Percentiles rank a stretch among this genome's conserved stretches.
Evolutionary conservation across 495 filamentous ascomycete genomes (phyloP).

Genomic region (Penicillium desertorum): DNA sequence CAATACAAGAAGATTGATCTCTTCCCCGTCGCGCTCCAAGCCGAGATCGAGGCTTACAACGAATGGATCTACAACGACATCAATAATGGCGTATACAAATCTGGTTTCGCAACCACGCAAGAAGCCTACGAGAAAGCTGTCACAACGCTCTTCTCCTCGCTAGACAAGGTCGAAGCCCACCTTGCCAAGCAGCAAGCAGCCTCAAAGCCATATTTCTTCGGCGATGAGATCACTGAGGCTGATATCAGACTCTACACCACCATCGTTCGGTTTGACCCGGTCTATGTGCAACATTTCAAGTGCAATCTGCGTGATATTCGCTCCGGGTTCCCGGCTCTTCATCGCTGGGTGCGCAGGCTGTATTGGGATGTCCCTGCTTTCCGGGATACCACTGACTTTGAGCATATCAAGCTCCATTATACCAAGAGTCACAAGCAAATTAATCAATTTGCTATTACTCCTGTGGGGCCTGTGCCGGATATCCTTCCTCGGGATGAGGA

Average conservation of each 20-base stretch:
- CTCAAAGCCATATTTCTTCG: constrained; percentile 64
- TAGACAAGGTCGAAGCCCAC: constrained; percentile 70
- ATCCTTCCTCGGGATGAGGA: constrained; percentile 61
- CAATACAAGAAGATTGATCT: constrained; percentile 61
- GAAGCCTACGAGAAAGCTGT: constrained; percentile 74
- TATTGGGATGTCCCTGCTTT: constrained; percentile 70
- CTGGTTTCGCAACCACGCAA: constrained; percentile 71
- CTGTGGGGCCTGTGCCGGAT: constrained; percentile 63
- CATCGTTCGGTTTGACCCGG: constrained; percentile 79
- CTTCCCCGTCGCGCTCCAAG: constrained; percentile 57
- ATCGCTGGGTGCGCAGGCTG: constrained; percentile 63
- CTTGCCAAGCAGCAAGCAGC: constrained; percentile 46
- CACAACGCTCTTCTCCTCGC: constrained; percentile 62
- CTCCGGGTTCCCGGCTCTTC: constrained; percentile 67
- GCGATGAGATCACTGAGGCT: constrained; percentile 69
- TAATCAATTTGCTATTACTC: constrained; percentile 62
- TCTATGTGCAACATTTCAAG: constrained; percentile 95
- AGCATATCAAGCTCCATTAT: constrained; percentile 73
- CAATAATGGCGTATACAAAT: constrained; percentile 87
- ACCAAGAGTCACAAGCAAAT: constrained; percentile 71
- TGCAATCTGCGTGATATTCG: constrained; percentile 84
- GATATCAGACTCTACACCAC: constrained; percentile 84
- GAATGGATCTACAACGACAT: constrained; percentile 81
- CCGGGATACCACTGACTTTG: constrained; percentile 62
- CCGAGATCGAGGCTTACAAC: constrained; percentile 72